Base-by-base conservation (phyloP, 1,284 basidiomycete species). In the Apiotrichum sp. region DNA sequence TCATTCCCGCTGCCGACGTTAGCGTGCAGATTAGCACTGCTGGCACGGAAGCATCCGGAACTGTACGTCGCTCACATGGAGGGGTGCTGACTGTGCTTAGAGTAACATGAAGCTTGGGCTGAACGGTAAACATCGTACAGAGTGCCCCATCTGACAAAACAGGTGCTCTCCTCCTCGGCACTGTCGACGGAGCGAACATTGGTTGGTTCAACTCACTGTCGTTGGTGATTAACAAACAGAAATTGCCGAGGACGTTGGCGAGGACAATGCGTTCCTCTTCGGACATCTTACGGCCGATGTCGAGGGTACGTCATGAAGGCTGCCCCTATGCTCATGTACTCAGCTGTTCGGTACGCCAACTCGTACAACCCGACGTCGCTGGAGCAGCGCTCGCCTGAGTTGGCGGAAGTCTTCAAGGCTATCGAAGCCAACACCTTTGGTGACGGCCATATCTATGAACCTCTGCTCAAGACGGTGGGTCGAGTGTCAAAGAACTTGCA, bases 11-110 rank as follows among this genome's bases (percentile, higher is more conserved):
- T 6, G 87, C 87, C 16, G 91, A 95, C 71, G 87, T 95, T 77
- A 86, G 84, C 60, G 88, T 93, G 69, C 93, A 95, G 74, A 95
- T 96, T 74, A 90, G 87, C 36, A 95, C 92, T 8, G 92, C 91
- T 2, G 92, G 93, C 49, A 95, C 92, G 0, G 92, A 95, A 71
- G 79, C 78, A 9, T 76, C 72, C 22, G 77, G 77, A 43, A 76
- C 74, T 7, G 61, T 68, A 36, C 60, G 68, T 57, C 31, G 13
- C 3, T 13, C 31, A 8, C 29, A 47, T 38, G 2, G 22, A 22
- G 22, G 22, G 22, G 22, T 6, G 2, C 43, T 40, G 53, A 53
- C 55, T 34, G 55, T 32, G 10, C 13, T 22, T 44, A 65, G 61
- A 69, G 87, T 39, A 93, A 95, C 80, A 95, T 95, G 91, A 95